Evolutionary conservation across 257 asterid species (phyloP), one percentile per base, ranked within the genome.

Genomic region (Voacanga thouarsii): DNA sequence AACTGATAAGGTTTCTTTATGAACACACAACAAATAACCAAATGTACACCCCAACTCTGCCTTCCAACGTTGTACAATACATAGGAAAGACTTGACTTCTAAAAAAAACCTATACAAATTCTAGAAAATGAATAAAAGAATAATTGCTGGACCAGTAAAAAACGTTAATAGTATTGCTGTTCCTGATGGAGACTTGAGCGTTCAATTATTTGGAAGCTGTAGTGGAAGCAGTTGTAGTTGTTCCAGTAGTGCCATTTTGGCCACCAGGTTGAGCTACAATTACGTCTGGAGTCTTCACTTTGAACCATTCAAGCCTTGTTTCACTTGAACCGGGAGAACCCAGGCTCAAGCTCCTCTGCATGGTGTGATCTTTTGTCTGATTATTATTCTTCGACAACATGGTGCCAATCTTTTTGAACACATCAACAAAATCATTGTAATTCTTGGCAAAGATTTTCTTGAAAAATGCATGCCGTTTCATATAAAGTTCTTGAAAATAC

Each of bases 281-380:
- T 55, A 88, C 88, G 37, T 80, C 60, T 12, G 92, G 90, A 19
- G 91, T 84, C 74, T 57, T 85, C 12, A 88, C 78, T 73, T 81
- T 90, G 51, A 90, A 90, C 76, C 88, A 41, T 71, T 87, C 88
- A 44, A 80, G 72, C 53, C 65, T 82, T 26, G 77, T 73, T 3
- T 70, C 72, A 47, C 51, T 47, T 47, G 51, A 47, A 37, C 43
- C 12, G 12, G 41, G 66, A 11, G 82, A 72, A 7, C 89, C 81
- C 82, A 82, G 50, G 88, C 92, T 90, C 66, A 65, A 30, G 81
- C 89, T 91, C 73, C 94, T 84, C 1, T 85, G 50, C 85, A 87
- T 61, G 76, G 84, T 85, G 16, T 47, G 47, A 2, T 10, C 26
- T 74, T 77, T 85, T 70, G 77, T 75, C 87, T 79, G 82, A 28